phyloP scores from a whole-genome alignment of 2,329 filamentous ascomycete genomes.

The Penicillium sp. region DNA sequence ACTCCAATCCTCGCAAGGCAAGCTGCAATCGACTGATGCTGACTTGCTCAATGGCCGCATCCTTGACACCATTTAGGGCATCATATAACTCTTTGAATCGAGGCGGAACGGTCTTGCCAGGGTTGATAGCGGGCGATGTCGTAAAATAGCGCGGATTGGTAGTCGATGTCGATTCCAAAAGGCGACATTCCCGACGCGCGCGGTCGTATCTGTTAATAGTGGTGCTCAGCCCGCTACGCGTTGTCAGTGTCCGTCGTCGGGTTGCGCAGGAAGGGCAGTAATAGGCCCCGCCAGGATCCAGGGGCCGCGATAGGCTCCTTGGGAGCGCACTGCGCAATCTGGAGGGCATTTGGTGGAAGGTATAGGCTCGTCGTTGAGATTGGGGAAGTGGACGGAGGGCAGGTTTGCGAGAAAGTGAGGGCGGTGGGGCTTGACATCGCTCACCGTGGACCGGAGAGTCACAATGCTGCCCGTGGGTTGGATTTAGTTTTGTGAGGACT shows the following conservation, averaged over 20 bases:
- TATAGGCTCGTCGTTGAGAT: conserved; percentile 4
- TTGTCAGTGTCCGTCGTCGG: conserved; percentile 38
- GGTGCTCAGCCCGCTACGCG: conserved; percentile 25
- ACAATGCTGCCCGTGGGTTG: too few relatives aligned
- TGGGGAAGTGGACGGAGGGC: conserved; percentile 12
- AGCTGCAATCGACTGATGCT: conserved; percentile 64
- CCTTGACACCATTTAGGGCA: conserved; percentile 56
- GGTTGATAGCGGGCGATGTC: conserved; percentile 59
- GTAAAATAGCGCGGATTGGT: conserved; percentile 43
- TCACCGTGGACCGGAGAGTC: background rate
- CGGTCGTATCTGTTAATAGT: conserved; percentile 16
- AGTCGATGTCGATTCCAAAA: conserved; percentile 7
- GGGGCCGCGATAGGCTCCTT: conserved; percentile 37
- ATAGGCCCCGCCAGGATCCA: conserved; percentile 32
- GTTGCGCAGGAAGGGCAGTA: conserved; percentile 48
- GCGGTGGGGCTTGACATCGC: conserved; percentile 27
- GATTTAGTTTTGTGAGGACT: too few relatives aligned
- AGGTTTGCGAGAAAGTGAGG: conserved; percentile 20
- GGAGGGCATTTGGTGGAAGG: conserved; percentile 40
- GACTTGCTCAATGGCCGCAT: conserved; percentile 59
- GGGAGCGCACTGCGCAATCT: conserved; percentile 42
- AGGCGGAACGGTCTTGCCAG: conserved; percentile 57
- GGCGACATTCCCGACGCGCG: conserved; percentile 16
- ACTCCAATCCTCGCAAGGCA: conserved; percentile 62
- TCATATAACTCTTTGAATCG: conserved; percentile 58